Base-by-base conservation (phyloP, 345 rosid species). In the Streptanthus diversifolius region DNA sequence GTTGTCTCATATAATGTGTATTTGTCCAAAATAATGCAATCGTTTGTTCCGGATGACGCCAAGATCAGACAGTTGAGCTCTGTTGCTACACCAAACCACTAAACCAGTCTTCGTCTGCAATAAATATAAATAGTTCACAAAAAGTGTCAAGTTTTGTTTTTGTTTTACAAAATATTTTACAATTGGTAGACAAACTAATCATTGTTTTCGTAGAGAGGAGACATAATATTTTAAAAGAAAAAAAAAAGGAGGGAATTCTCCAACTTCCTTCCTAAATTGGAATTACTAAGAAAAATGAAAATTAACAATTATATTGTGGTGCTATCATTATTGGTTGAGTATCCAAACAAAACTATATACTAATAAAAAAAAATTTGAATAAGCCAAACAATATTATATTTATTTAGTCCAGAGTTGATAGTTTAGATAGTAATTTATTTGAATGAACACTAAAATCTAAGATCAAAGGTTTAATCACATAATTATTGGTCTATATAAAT, bases 21-120 rank as follows among this genome's bases (percentile, higher is more conserved):
- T 36, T 36, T 9, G 40, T 45, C 40, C 40, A 7, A 60, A 49
- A 71, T 49, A 49, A 61, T 71, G 75, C 33, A 51, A 29, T 51
- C 37, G 62, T 72, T 52, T 62, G 61, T 72, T 44, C 17, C 47
- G 35, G 54, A 27, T 5, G 17, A 27, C 3, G 40, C 68, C 55
- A 29, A 21, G 27, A 29, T 63, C 55, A 63, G 57, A 54, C 70
- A 72, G 15, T 32, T 39, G 8, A 2, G 17, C 71, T 10, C 37
- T 54, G 71, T 24, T 8, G 10, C 19, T 41, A 43, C 49, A 14
- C 51, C 59, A 17, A 73, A 73, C 48, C 49, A 14, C 51, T 51
- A 17, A 73, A 73, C 48, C 58, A 45, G 51, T 14, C 18, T 32
- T 45, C 55, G 77, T 55, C 58, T 44, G 33, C 52, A 44, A 5